These are phyloP conservation scores for Fallopia convolvulus DNA, from an alignment of 148 eudicot species.

Conservation along the genomic window DNA sequence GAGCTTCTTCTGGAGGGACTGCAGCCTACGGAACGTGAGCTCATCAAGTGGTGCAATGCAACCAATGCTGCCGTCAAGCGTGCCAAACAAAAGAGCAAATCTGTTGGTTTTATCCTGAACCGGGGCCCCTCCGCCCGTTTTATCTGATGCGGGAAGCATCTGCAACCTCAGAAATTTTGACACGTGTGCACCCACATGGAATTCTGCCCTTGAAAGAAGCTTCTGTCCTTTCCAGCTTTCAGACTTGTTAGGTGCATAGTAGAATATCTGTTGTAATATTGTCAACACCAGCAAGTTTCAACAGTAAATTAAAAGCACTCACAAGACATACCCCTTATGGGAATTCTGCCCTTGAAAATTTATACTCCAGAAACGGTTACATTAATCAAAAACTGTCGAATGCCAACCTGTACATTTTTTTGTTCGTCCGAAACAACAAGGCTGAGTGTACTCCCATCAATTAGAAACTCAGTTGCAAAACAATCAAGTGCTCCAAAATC, in stretches of 20 bases:
- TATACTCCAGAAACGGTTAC: background rate
- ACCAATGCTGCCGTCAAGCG: constrained; percentile 93
- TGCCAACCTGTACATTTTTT: constrained; percentile 84
- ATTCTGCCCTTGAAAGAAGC: constrained; percentile 95
- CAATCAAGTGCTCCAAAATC: constrained; percentile 97
- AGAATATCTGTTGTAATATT: constrained; percentile 50
- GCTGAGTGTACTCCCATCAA: constrained; percentile 95
- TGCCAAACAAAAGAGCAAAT: constrained; percentile 77
- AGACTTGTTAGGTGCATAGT: constrained; percentile 85
- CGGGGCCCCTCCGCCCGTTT: constrained; percentile 36
- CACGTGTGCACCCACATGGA: constrained; percentile 88
- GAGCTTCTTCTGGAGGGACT: constrained; percentile 89
- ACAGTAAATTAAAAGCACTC: background rate
- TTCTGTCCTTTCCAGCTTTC: constrained; percentile 99
- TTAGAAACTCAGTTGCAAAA: constrained; percentile 88
- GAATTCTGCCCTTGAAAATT: too few species aligned
- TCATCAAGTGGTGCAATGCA: constrained; percentile 96
- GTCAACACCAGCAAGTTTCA: background rate
- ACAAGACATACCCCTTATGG: too few species aligned
- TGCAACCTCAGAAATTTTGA: constrained; percentile 84
- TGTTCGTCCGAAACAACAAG: constrained; percentile 91
- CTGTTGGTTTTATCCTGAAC: constrained; percentile 83
- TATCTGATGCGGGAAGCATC: constrained; percentile 77
- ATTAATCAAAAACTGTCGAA: background rate
- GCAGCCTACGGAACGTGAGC: constrained; percentile 80